Conservation (phyloP, 1,139 yeast species). For the Saccharomyces pastorianus region DNA sequence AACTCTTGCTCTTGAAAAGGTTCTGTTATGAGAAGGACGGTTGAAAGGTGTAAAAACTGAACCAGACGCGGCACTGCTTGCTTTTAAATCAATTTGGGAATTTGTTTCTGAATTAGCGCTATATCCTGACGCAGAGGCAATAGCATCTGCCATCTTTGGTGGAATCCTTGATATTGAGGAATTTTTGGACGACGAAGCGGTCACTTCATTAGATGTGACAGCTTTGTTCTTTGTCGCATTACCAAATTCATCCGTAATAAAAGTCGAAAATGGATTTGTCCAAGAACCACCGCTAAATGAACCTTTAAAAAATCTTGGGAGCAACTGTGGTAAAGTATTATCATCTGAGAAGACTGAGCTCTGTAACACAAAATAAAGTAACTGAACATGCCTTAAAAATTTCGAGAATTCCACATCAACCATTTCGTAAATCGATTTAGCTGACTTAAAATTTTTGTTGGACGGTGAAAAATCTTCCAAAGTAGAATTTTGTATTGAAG, state of each 20-base stretch:
- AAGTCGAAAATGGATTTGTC: conserved; percentile 50
- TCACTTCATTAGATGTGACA: not conserved
- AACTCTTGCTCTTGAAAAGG: conserved; percentile 16
- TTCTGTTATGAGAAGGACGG: conserved; percentile 13
- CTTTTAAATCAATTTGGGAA: conserved; percentile 3
- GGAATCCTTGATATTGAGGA: conserved; percentile 11
- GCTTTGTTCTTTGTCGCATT: not conserved
- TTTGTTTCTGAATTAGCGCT: not conserved
- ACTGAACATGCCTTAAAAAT: conserved; percentile 12
- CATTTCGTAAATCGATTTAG: conserved; percentile 13
- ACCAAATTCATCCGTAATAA: conserved; percentile 16
- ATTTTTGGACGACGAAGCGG: conserved; percentile 1
- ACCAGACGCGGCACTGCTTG: not conserved
- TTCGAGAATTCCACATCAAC: conserved; percentile 17
- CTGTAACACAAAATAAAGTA: conserved; percentile 14
- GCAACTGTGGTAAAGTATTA: conserved; percentile 49
- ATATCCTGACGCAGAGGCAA: conserved; percentile 20
- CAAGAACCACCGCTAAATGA: conserved; percentile 70
- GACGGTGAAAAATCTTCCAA: conserved; percentile 2
- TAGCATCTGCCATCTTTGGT: conserved; percentile 20
- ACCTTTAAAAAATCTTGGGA: conserved; percentile 57
- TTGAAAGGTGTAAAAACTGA: conserved; percentile 4
- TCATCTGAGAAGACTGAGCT: conserved; percentile 21
- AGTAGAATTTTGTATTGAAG: conserved; percentile 3
- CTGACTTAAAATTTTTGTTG: conserved; percentile 1